Conservation (phyloP, 2,329 filamentous ascomycete genomes). For the Stemphylium vesicarium region DNA sequence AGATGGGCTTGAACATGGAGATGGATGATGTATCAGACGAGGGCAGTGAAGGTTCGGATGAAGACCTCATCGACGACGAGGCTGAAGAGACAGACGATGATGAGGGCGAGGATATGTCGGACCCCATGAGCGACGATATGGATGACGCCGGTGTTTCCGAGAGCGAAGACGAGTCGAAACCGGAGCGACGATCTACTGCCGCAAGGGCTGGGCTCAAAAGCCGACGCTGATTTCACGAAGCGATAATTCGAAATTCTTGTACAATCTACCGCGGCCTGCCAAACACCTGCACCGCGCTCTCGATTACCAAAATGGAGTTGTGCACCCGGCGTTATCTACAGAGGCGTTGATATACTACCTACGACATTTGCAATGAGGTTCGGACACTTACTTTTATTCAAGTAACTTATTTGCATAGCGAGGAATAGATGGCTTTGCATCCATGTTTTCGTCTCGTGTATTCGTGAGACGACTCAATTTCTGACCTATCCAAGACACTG, state of each 20-base stretch:
- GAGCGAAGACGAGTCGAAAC: conserved; percentile 51
- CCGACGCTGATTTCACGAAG: conserved; percentile 27
- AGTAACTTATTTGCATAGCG: conserved; percentile 8
- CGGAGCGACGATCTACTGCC: conserved; percentile 42
- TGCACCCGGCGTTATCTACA: conserved; percentile 7
- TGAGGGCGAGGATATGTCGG: conserved; percentile 55
- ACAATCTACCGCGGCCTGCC: conserved; percentile 10
- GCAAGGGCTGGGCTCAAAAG: conserved; percentile 40
- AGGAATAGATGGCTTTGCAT: conserved; percentile 10
- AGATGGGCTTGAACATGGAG: conserved; percentile 60
- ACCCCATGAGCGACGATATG: conserved; percentile 54
- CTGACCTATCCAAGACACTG: not conserved
- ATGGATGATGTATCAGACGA: conserved; percentile 53
- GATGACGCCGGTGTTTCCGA: conserved; percentile 54
- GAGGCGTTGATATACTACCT: conserved; percentile 2
- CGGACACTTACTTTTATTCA: conserved; percentile 1
- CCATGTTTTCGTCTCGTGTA: not conserved
- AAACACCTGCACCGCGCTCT: conserved; percentile 7
- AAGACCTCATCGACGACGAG: conserved; percentile 59
- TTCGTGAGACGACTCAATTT: not conserved
- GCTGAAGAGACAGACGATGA: conserved; percentile 58
- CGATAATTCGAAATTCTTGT: conserved; percentile 7
- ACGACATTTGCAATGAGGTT: conserved; percentile 4
- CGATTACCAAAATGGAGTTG: conserved; percentile 11
- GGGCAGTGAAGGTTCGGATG: conserved; percentile 49